Evolutionary conservation across 441 rosid genomes (phyloP).

Genomic region (Kokia cookei): DNA sequence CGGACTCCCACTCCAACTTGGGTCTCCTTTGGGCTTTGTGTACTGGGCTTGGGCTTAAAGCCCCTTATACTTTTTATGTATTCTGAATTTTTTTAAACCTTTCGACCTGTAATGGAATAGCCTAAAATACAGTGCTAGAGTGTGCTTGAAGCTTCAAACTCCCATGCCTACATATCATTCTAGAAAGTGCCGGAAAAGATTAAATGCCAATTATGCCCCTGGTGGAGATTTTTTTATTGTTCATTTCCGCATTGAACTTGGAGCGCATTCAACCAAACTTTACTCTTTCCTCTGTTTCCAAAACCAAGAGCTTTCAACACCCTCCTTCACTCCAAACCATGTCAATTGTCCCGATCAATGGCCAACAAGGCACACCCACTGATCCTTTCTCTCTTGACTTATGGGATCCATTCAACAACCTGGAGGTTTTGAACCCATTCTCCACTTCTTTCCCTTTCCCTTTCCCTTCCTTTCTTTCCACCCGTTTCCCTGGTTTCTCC

Average conservation of each 20-base stretch:
- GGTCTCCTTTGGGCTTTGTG: no score
- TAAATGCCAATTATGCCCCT: neutral
- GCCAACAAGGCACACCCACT: conserved; percentile 8
- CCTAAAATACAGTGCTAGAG: neutral
- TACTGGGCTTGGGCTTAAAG: no score
- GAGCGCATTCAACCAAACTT: neutral
- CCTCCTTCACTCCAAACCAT: conserved; percentile 1
- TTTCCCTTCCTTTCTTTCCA: conserved; percentile 16
- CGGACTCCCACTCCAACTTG: no score
- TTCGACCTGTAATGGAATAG: no score
- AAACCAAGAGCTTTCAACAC: neutral
- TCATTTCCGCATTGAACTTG: neutral
- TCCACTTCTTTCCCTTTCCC: conserved; percentile 13
- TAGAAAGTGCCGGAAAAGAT: neutral
- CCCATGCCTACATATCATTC: neutral
- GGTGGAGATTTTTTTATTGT: neutral
- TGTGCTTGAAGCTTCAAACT: neutral
- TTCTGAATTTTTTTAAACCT: no score
- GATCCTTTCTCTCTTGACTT: neutral
- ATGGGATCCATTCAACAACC: conserved; percentile 27
- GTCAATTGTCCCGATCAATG: conserved; percentile 43
- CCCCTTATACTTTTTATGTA: no score
- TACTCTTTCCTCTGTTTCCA: neutral
- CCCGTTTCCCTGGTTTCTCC: neutral
- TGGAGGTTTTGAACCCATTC: conserved; percentile 32